Conservation (phyloP, 345 rosid genomes). For the Litchi chinensis region DNA sequence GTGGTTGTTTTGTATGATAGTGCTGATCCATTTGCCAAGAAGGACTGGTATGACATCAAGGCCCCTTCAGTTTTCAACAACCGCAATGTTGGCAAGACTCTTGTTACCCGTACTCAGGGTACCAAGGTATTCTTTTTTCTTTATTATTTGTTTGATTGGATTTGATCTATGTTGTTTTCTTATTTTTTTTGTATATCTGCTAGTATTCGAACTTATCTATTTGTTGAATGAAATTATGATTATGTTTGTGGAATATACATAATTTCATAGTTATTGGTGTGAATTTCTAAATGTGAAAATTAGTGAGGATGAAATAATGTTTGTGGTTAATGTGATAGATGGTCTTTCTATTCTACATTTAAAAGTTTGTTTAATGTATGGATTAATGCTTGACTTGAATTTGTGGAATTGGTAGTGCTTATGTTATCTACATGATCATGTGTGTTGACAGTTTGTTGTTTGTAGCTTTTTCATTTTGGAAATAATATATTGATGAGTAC, state of each 20-base stretch:
- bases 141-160: not conserved
- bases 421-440: no score
- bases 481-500: not conserved
- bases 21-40: slow-evolving; percentile 91
- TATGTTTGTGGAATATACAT: no score
- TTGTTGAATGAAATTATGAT: no score
- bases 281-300: no score
- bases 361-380: no score
- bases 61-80: slow-evolving; percentile 74
- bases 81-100: slow-evolving; percentile 86
- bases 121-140: slow-evolving; percentile 63
- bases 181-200: no score
- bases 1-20: slow-evolving; percentile 29
- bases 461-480: not conserved
- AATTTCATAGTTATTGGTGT: no score
- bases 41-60: slow-evolving; percentile 97
- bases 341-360: not conserved
- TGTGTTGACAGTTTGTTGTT: not conserved
- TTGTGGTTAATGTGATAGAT: not conserved
- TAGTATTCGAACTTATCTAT: no score
- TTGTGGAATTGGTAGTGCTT: not conserved
- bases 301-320: not conserved
- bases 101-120: slow-evolving; percentile 93
- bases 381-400: not conserved
- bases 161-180: not conserved